Conservation (phyloP, 768 basidiomycete genomes). For the Rhizopogon roseolus region DNA sequence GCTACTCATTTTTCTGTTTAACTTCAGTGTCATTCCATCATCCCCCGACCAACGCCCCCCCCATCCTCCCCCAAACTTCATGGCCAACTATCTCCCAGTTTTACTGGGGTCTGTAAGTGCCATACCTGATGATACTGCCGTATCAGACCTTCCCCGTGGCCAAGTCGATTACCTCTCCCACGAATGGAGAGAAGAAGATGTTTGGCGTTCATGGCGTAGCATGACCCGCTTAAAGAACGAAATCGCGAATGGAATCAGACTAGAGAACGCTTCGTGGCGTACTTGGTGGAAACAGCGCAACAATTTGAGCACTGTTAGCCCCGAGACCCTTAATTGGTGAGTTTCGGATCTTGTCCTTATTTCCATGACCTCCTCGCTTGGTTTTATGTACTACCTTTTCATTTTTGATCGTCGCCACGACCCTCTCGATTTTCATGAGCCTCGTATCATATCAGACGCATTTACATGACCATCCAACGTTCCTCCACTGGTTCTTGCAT, state of each 20-base stretch:
- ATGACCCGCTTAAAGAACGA: slow-evolving; percentile 99
- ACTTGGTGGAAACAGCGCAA: slow-evolving; percentile 99
- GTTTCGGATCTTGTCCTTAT: slow-evolving; percentile 22
- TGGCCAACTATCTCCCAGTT: slow-evolving; percentile 69
- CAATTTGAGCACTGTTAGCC: slow-evolving; percentile 89
- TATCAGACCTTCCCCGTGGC: slow-evolving; percentile 81
- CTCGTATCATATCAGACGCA: background rate
- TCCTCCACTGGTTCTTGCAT: slow-evolving; percentile 2
- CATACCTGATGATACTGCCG: slow-evolving; percentile 69
- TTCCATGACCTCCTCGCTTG: slow-evolving; percentile 2
- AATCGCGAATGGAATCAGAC: slow-evolving; percentile 88
- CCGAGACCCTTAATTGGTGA: slow-evolving; percentile 98
- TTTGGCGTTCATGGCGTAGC: slow-evolving; percentile 96
- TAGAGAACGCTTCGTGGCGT: slow-evolving; percentile 98
- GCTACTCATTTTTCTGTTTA: background rate
- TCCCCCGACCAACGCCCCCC: background rate
- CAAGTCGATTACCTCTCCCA: slow-evolving; percentile 99
- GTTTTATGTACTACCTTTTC: background rate
- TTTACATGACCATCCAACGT: background rate
- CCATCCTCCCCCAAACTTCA: slow-evolving; percentile 15
- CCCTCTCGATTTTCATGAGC: background rate
- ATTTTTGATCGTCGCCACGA: slow-evolving; percentile 5
- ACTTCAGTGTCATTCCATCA: background rate
- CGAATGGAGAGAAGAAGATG: slow-evolving; percentile 96
- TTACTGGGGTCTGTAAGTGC: slow-evolving; percentile 60